Evolutionary conservation across 2,329 filamentous ascomycete species (phyloP).

Genomic region (Juglanconis oblonga): DNA sequence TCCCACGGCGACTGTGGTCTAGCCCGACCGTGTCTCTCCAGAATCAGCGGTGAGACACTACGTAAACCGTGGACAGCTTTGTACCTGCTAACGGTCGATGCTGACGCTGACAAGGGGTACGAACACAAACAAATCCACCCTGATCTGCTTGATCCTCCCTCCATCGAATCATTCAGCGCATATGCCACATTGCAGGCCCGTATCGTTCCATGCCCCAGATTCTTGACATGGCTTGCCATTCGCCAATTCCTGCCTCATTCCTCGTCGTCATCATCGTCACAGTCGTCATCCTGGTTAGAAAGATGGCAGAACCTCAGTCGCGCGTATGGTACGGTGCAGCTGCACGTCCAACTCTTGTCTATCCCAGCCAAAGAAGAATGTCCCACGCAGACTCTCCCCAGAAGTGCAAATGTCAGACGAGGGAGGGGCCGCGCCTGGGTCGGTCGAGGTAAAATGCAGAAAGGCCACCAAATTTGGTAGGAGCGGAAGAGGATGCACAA

Average conservation of each 20-base stretch:
- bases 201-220: not conserved
- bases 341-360: no score
- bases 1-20: not conserved
- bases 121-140: not conserved
- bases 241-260: conserved; percentile 10
- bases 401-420: no score
- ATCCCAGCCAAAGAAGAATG: no score
- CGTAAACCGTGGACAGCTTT: not conserved
- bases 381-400: no score
- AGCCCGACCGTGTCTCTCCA: not conserved
- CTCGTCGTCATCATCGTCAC: not conserved
- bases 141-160: not conserved
- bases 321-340: no score
- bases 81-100: conserved; percentile 8
- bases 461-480: not conserved
- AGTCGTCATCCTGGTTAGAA: not conserved
- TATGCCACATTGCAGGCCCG: not conserved
- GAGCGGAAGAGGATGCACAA: not conserved
- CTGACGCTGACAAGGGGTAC: not conserved
- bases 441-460: not conserved
- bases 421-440: not conserved
- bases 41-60: not conserved
- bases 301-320: not conserved
- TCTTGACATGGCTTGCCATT: conserved; percentile 5
- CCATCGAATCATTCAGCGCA: not conserved